Base-by-base conservation (phyloP, 2,329 filamentous ascomycete genomes). In the Colletotrichum lini region DNA sequence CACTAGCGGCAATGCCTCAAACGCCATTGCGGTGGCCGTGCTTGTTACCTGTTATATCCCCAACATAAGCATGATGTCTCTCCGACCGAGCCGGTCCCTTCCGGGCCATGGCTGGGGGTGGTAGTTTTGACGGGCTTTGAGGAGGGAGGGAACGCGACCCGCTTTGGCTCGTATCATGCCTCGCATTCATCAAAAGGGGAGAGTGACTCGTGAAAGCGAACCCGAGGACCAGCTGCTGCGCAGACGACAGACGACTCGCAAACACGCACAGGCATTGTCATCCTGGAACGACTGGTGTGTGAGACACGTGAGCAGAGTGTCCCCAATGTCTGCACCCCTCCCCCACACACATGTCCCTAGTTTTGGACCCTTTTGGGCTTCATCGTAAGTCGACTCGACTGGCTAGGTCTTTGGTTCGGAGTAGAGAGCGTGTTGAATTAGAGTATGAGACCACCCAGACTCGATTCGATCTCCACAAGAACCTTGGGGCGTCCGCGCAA, bases 221-320 rank as follows among this genome's bases (percentile, higher is more conserved):
- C 58, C 35, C 69, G 65, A 71, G 42, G 12, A 16, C 16, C 30
- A 30, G 8, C 30, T 30, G 30, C 30, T 23, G 26, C 42, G 44
- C 15, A 26, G 40, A 68, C 53, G 58, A 59, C 15, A 26, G 40
- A 68, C 53, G 58, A 59, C 53, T 63, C 47, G 53, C 45, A 63
- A 26, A 52, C 35, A 57, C 18, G 40, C 38, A 26, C 57, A 47
- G 44, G 58, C 65, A 69, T 71, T 56, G 49, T 50, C 35, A 49
- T 64, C 53, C 40, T 69, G 65, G 65, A 68, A 68, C 69, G 59
- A 65, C 58, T 72, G 65, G 63, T 72, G 69, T 72, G 38, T 72
- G 68, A 68, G 65, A 71, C 68, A 68, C 65, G 68, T 68, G 68
- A 72, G 47, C 35, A 64, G 38, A 16, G 40, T n/a, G 13, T 50